Conservation (phyloP, 2,329 filamentous ascomycete genomes). For the Epichloe gansuensis region DNA sequence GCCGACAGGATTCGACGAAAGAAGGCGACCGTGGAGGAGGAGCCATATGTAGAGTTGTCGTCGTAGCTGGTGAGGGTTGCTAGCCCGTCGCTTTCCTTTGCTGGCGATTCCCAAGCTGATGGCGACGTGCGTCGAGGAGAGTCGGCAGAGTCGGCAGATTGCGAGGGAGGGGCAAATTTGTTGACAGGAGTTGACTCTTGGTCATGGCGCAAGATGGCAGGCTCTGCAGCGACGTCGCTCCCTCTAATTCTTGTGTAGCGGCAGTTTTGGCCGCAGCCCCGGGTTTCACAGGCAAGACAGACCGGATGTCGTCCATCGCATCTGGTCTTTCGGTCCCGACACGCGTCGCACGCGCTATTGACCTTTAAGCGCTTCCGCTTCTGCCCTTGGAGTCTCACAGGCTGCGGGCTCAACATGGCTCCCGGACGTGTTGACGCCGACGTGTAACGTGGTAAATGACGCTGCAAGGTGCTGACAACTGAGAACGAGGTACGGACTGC, state of each 20-base stretch:
- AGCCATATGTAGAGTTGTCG: conserved; percentile 2
- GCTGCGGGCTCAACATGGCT: neutral
- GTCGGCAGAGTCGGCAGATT: neutral
- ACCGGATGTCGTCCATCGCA: conserved; percentile 1
- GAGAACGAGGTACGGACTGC: neutral
- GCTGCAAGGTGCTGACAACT: neutral
- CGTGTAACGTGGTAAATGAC: neutral
- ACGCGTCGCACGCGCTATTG: conserved; percentile 2
- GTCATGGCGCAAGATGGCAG: neutral
- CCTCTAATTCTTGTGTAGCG: neutral
- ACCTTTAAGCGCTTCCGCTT: conserved; percentile 2
- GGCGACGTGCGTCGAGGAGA: neutral
- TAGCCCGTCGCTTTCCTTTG: conserved; percentile 4
- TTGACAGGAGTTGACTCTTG: neutral
- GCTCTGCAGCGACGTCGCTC: neutral
- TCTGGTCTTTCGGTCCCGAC: conserved; percentile 2
- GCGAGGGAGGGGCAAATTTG: neutral
- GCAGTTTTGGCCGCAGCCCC: neutral
- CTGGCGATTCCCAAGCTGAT: neutral
- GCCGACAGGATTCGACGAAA: neutral
- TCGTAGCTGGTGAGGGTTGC: conserved; percentile 3
- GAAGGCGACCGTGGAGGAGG: conserved; percentile 3
- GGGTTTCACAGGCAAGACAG: conserved; percentile 3
- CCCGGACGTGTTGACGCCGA: neutral
- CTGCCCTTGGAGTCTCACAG: neutral